Conservation (phyloP, 176 grass and related monocot genomes). For the Zea luxurians region DNA sequence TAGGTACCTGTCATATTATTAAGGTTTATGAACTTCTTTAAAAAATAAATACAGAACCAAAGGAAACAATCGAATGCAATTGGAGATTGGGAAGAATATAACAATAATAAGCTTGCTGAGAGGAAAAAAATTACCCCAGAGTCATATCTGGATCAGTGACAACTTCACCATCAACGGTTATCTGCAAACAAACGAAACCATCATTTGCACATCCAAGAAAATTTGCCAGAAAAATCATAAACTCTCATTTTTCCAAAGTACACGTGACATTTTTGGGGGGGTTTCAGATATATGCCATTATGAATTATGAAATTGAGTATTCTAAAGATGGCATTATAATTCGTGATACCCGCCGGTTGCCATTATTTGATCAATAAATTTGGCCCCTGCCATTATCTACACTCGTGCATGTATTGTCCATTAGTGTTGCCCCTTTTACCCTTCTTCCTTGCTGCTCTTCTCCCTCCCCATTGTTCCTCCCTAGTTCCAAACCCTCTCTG, state of each 20-base stretch:
- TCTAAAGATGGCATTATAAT: too few relatives aligned
- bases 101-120: neutral
- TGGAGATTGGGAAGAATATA: slow-evolving; percentile 1
- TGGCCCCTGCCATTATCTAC: too few relatives aligned
- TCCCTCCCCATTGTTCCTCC: too few relatives aligned
- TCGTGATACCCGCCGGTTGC: too few relatives aligned
- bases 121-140: slow-evolving; percentile 45
- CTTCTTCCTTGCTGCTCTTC: too few relatives aligned
- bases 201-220: slow-evolving; percentile 11
- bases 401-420: too few relatives aligned
- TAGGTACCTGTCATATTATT: slow-evolving; percentile 19
- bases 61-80: slow-evolving; percentile 4
- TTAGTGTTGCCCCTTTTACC: too few relatives aligned
- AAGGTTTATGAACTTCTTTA: neutral
- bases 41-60: slow-evolving; percentile 1
- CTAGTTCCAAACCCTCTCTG: too few relatives aligned
- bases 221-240: neutral
- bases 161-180: slow-evolving; percentile 62
- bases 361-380: too few relatives aligned
- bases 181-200: slow-evolving; percentile 51
- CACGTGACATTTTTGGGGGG: neutral
- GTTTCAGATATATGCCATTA: too few relatives aligned
- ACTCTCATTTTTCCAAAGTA: neutral
- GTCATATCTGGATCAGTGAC: slow-evolving; percentile 51
- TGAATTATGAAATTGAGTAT: too few relatives aligned